phyloP scores from a whole-genome alignment of 139 green algal species.

The Klebsormidium nitens region DNA sequence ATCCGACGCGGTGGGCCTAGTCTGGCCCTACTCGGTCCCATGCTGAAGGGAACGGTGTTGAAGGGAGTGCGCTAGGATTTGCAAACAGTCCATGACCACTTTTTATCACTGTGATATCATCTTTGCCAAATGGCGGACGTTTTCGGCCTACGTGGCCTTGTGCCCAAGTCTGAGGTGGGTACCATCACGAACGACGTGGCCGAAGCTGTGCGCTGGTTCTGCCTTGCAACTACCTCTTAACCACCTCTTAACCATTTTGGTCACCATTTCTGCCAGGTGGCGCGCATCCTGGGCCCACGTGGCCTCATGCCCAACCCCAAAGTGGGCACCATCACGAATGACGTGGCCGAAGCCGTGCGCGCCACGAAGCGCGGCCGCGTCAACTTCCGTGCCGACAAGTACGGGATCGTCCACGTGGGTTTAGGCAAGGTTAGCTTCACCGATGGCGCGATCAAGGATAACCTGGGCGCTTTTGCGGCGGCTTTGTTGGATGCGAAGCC shows the following conservation, averaged over 20 bases:
- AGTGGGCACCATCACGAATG: conserved; percentile 73
- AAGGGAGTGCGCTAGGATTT: too few species aligned
- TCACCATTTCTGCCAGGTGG: conserved; percentile 57
- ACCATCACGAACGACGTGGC: conserved; percentile 72
- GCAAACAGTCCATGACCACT: too few species aligned
- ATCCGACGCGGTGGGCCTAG: too few species aligned
- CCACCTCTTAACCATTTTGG: too few species aligned
- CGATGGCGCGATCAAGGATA: conserved; percentile 23
- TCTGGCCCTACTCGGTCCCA: too few species aligned
- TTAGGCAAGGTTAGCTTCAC: conserved; percentile 34
- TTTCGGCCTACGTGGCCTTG: too few species aligned
- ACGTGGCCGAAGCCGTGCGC: conserved; percentile 60
- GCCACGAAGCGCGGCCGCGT: conserved; percentile 65
- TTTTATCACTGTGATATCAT: too few species aligned
- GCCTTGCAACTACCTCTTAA: too few species aligned
- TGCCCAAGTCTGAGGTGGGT: too few species aligned
- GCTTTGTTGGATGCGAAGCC: conserved; percentile 34
- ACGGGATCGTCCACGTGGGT: conserved; percentile 65
- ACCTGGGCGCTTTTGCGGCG: conserved; percentile 26
- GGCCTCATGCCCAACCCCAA: conserved; percentile 98
- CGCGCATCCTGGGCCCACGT: conserved; percentile 73
- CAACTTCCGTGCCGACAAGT: conserved; percentile 75
- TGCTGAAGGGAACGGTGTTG: too few species aligned
- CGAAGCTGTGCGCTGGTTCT: conserved; percentile 60
- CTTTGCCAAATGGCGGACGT: too few species aligned